Evolutionary conservation across 2,329 filamentous ascomycete species (phyloP), one percentile per base, ranked within the genome.

Genomic region (Phialophora expanda): DNA sequence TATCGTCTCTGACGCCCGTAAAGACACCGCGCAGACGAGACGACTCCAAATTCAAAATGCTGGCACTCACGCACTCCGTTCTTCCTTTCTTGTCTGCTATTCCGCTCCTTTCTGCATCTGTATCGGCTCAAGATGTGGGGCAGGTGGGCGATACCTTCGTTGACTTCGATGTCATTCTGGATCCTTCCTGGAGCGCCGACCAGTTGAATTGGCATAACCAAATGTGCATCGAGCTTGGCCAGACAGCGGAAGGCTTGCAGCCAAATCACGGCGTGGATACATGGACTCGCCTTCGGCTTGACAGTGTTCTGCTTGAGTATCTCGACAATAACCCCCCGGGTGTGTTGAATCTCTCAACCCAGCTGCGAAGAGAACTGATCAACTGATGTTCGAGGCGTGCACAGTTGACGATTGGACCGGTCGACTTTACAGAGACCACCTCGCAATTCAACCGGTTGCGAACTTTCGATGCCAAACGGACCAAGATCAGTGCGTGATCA

Each of bases 371-470:
- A 34, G 32, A 34, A 34, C 32, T 34, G 32, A 11, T 34, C 9
- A 9, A 34, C 32, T 34, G 32, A 34, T 34, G 3, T 34, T 34
- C 32, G 32, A 34, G 32, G 11, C 44, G 2, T 48, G 44, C 22
- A 48, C 44, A 48, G 44, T 48, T 48, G 44, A 48, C 22, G 44
- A 48, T 22, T 48, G 44, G 44, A 48, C 44, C 44, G 44, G 44
- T 20, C 44, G 44, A 3, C 44, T 48, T 22, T 48, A 48, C 22
- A n/a, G 44, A 48, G 44, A 48, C 44, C 44, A 48, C 22, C 44
- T 48, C n/a, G 44, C 44, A 48, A 20, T 48, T 7, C 7, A n/a
- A n/a, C 44, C 44, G 17, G 22, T 48, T 6, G 44, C 44, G 22
- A 48, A 48, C 22, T 48, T 48, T 22, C 44, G 44, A 48, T 48